phyloP scores from a whole-genome alignment of 1,139 yeast genomes.

The Geotrichum cucujoidarum region DNA sequence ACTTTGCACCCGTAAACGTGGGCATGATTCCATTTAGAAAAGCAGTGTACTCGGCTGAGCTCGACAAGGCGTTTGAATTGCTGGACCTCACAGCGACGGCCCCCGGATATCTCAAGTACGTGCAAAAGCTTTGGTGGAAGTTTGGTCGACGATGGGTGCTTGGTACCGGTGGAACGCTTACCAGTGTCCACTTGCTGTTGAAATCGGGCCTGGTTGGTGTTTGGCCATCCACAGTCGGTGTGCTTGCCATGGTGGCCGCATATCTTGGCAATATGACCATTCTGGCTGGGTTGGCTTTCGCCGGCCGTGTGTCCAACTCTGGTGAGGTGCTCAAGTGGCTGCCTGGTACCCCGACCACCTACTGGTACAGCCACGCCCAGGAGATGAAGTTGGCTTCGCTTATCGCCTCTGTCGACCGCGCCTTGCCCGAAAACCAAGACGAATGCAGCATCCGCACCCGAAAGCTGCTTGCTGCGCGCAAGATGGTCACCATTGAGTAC shows the following conservation, averaged over 20 bases:
- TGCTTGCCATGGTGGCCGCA: slow-evolving; percentile 59
- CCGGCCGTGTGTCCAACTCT: slow-evolving; percentile 56
- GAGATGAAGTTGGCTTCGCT: slow-evolving; percentile 64
- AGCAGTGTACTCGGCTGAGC: slow-evolving; percentile 55
- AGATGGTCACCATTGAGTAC: slow-evolving; percentile 51
- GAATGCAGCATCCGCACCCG: slow-evolving; percentile 35
- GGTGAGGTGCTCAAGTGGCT: slow-evolving; percentile 58
- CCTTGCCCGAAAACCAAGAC: slow-evolving; percentile 39
- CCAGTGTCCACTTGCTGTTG: slow-evolving; percentile 33
- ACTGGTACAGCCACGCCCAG: slow-evolving; percentile 63
- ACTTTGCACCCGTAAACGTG: slow-evolving; percentile 27
- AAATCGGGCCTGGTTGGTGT: slow-evolving; percentile 41
- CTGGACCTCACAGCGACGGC: slow-evolving; percentile 59
- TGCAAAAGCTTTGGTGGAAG: slow-evolving; percentile 27
- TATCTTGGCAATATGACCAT: slow-evolving; percentile 57
- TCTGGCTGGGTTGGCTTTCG: slow-evolving; percentile 50
- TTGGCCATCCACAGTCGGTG: slow-evolving; percentile 34
- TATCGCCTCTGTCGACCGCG: slow-evolving; percentile 58
- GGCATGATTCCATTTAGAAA: slow-evolving; percentile 62
- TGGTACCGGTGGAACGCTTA: slow-evolving; percentile 35
- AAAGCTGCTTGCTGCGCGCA: slow-evolving; percentile 30
- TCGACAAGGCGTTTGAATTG: slow-evolving; percentile 51
- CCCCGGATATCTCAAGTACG: slow-evolving; percentile 34
- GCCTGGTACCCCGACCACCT: slow-evolving; percentile 59
- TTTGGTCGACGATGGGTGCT: slow-evolving; percentile 34